Base-by-base conservation (phyloP, 108 stramenopile genomes). In the Nitzschia sp. region DNA sequence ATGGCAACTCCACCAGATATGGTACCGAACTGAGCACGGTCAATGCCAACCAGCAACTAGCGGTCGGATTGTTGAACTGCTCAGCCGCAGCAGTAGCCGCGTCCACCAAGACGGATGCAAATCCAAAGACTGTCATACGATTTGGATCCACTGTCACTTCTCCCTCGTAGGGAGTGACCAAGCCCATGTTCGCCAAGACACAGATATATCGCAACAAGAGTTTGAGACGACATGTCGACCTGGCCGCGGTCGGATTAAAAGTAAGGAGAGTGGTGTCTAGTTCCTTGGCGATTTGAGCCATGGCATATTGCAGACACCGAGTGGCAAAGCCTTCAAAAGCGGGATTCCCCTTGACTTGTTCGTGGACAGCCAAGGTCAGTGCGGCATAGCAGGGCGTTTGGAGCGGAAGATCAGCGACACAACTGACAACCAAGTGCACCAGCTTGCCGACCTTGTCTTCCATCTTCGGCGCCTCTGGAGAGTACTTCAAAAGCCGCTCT, bases 301-400 rank as follows among this genome's bases (percentile, higher is more conserved):
- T 69, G 2, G 79, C 74, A 62, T 87, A 84, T 4, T 63, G 63
- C 11, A 91, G 61, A 62, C 85, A 86, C 22, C 90, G 78, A 11
- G 35, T 8, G 0, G 86, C 88, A 61, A 89, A 88, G 26, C 88
- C 90, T 3, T 56, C 60, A 29, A 41, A 61, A 5, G 41, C 25
- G 16, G 55, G 15, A 27, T 47, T 32, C 3, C 53, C 71, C 17
- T 74, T 53, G 53, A 87, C 71, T 19, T 67, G 45, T 11, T 64
- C 76, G 25, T 89, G 75, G 36, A 94, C 68, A 36, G 86, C 85
- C 34, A 91, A 56, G 27, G 90, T 90, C 41, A 94, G 64, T n/a
- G 84, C 90, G 2, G 82, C 90, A 71, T 91, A 89, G 21, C 77
- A 75, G 4, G 88, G 88, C 8, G 89, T 91, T 70, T 91, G 90